A percentile compares a stretch with the other conserved stretches of the same genome.
phyloP scores from a whole-genome alignment of 1,284 basidiomycete genomes.

The Gymnopus androsaceus region DNA sequence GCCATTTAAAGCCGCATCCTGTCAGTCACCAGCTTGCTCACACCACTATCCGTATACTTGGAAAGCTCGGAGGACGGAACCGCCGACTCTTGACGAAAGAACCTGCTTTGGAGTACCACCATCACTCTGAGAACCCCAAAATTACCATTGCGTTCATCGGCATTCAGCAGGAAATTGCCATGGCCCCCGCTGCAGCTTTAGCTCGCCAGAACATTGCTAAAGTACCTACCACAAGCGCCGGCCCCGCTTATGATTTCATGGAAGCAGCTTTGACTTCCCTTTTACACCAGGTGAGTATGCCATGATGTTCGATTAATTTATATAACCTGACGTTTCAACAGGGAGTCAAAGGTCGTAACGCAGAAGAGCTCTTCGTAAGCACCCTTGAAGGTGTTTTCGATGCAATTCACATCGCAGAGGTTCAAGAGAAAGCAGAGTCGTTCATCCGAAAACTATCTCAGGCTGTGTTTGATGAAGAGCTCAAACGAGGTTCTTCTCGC shows the following conservation, averaged over 20 bases:
- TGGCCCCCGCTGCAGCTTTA: slow-evolving; percentile 74
- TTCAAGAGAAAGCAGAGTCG: slow-evolving; percentile 67
- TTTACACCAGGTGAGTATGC: slow-evolving; percentile 66
- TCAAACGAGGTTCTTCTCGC: slow-evolving; percentile 56
- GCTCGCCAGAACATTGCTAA: slow-evolving; percentile 71
- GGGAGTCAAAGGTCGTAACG: slow-evolving; percentile 75
- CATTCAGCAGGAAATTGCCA: slow-evolving; percentile 65
- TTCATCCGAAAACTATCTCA: slow-evolving; percentile 71
- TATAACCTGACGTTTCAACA: slow-evolving; percentile 31
- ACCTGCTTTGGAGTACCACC: slow-evolving; percentile 72
- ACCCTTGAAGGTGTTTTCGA: slow-evolving; percentile 82
- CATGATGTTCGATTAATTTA: neutral
- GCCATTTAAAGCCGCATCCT: slow-evolving; percentile 88
- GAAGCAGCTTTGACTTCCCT: slow-evolving; percentile 76
- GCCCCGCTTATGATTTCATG: slow-evolving; percentile 79
- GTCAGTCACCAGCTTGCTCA: slow-evolving; percentile 92
- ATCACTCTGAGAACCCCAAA: slow-evolving; percentile 69
- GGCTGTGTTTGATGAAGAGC: slow-evolving; percentile 68
- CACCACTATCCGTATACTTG: slow-evolving; percentile 94
- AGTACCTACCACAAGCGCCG: slow-evolving; percentile 60
- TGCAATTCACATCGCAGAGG: slow-evolving; percentile 71
- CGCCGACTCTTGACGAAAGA: slow-evolving; percentile 86
- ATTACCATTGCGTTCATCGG: slow-evolving; percentile 78
- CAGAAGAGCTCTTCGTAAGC: slow-evolving; percentile 72
- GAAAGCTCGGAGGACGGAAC: slow-evolving; percentile 96